Evolutionary conservation across 768 basidiomycete species (phyloP).

Genomic region (Neoboletus brunneissimus): DNA sequence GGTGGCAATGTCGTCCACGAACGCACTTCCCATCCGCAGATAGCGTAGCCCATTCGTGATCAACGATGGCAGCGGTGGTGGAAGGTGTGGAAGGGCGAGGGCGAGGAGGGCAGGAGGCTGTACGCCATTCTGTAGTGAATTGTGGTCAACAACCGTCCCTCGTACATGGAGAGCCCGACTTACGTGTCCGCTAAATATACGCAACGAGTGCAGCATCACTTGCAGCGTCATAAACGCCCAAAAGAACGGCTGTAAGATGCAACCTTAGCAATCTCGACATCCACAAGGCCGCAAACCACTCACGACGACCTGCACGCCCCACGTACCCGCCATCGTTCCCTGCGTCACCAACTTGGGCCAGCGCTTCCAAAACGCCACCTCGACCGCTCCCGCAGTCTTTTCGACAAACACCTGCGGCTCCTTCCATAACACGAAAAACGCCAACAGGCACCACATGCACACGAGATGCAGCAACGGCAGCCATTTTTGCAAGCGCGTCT

Average conservation of each 20-base stretch:
- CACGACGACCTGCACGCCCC: constrained; percentile 60
- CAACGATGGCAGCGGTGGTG: constrained; percentile 59
- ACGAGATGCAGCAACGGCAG: constrained; percentile 66
- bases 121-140: constrained; percentile 47
- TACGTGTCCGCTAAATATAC: constrained; percentile 69
- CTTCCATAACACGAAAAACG: constrained; percentile 63
- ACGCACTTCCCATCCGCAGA: constrained; percentile 59
- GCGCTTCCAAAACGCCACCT: constrained; percentile 47
- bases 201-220: constrained; percentile 65
- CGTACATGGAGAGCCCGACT: constrained; percentile 25
- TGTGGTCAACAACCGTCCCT: constrained; percentile 2
- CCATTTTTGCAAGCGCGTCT: constrained; percentile 54
- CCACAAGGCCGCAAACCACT: constrained; percentile 16
- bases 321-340: constrained; percentile 35
- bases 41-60: constrained; percentile 66
- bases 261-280: constrained; percentile 2
- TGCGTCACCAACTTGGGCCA: constrained; percentile 58
- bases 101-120: constrained; percentile 59
- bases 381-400: constrained; percentile 34
- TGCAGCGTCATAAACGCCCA: constrained; percentile 78
- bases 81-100: constrained; percentile 62
- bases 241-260: constrained; percentile 62
- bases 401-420: constrained; percentile 55
- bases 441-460: constrained; percentile 61
- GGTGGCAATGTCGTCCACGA: constrained; percentile 71